Evolutionary conservation across 1,284 basidiomycete genomes (phyloP), one percentile per base, ranked within the genome.

Genomic region (Flammula alnicola): DNA sequence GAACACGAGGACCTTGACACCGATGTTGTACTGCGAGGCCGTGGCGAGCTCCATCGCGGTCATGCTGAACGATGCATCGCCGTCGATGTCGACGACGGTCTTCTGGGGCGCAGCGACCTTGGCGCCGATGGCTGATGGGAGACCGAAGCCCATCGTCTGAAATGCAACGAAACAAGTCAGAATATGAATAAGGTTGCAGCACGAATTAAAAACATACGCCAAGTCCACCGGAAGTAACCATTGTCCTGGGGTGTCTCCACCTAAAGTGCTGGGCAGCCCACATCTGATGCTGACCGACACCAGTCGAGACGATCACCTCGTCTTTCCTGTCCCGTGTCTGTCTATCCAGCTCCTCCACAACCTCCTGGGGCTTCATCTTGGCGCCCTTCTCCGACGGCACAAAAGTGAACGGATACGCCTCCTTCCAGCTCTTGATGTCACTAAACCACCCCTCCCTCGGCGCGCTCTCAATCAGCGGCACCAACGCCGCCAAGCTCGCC

Each of bases 271-370:
- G 97, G 39, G 93, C 93, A 1, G 96, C 95, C 95, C 95, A 99
- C 96, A 99, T 99, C 73, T 99, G 96, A 75, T 99, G 96, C 71
- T 98, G 96, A 4, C 97, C 97, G 19, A 99, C 97, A 63, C 96
- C 96, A 3, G 97, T 98, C 3, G 93, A 75, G 56, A 99, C 75
- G 62, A 99, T 77, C 23, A 98, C 81, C 35, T 98, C 84, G 47
- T 94, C 89, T 78, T 99, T 97, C 64, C 78, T 79, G 52, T 83
- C 78, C 50, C 78, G 75, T 1, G 81, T 83, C 74, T 93, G 88
- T 49, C 67, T 73, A 64, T 99, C 88, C 14, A 99, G 79, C 70
- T 95, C 95, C 73, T 95, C 89, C 44, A 99, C 86, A 44, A 98
- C 93, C 74, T 97, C 94, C 73, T 99, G 96, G 3, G 96, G 96